These are phyloP conservation scores for Paramecium sonneborni DNA, from an alignment of 73 alveolate genomes.

Conservation along the genomic window DNA sequence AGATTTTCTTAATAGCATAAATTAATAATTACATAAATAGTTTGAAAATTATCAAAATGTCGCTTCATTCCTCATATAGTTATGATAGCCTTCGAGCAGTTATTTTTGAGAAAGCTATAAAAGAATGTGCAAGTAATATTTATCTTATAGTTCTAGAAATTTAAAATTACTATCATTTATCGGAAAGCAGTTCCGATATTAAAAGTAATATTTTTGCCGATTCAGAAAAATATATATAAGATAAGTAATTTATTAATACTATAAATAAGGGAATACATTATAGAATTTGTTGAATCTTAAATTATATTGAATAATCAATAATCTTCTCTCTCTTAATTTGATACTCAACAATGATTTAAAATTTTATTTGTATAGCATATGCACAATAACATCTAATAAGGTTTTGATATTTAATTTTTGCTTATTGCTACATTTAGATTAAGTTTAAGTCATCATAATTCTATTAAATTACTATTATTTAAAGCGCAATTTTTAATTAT, in stretches of 20 bases:
- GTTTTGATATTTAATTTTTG: not conserved
- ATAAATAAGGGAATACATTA: not conserved
- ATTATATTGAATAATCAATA: not conserved
- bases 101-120: not conserved
- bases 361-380: not conserved
- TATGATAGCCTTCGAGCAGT: slow-evolving; percentile 32
- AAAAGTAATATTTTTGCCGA: not conserved
- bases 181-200: not conserved
- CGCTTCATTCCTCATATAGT: slow-evolving; percentile 39
- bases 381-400: not conserved
- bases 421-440: no score
- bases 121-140: not conserved
- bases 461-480: no score
- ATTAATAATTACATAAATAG: no score
- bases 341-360: slow-evolving; percentile 18
- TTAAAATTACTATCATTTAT: not conserved
- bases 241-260: not conserved
- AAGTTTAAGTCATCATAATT: no score
- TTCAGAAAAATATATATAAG: not conserved
- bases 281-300: not conserved
- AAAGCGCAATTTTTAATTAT: no score
- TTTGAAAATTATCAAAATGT: not conserved
- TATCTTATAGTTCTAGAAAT: not conserved
- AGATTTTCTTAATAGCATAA: no score
- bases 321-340: slow-evolving; percentile 30